Conservation (phyloP, 2,329 filamentous ascomycete genomes). For the Whalleya microplaca region DNA sequence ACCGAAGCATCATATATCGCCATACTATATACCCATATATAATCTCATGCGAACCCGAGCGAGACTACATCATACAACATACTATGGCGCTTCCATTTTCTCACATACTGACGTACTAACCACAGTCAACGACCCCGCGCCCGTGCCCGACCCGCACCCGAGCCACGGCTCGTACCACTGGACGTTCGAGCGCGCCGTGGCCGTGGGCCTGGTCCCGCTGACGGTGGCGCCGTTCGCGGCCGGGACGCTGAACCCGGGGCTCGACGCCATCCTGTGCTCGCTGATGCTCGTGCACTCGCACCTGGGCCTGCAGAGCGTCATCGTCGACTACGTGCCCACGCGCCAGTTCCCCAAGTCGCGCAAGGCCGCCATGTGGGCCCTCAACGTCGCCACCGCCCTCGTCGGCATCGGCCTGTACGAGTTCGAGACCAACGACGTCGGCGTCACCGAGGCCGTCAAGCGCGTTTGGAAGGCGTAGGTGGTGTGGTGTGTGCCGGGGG, state of each 20-base stretch:
- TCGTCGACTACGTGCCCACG: constrained; percentile 89
- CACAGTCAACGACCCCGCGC: constrained; percentile 83
- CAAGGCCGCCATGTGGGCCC: constrained; percentile 72
- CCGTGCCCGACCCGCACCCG: constrained; percentile 71
- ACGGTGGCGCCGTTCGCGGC: constrained; percentile 90
- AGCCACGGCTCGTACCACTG: constrained; percentile 97
- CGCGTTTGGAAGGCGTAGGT: constrained; percentile 83
- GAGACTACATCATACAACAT: neutral
- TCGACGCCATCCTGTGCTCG: constrained; percentile 84
- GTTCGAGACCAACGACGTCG: constrained; percentile 98
- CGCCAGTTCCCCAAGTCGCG: constrained; percentile 69
- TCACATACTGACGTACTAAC: too few relatives aligned
- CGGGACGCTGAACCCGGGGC: constrained; percentile 85
- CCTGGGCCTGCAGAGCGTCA: constrained; percentile 88
- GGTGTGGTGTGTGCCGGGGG: neutral
- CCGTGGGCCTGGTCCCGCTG: constrained; percentile 81
- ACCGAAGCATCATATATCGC: too few relatives aligned
- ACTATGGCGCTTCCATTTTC: too few relatives aligned
- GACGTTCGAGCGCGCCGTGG: constrained; percentile 89
- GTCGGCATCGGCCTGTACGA: constrained; percentile 92
- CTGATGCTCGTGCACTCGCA: constrained; percentile 90
- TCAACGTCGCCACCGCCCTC: constrained; percentile 77
- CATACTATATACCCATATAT: neutral
- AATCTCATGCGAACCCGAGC: neutral
- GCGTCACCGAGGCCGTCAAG: constrained; percentile 86